Percentiles rank a stretch among this genome's conserved stretches.
Evolutionary conservation across 768 basidiomycete species (phyloP).

Genomic region (Fomitopsis pulvina): DNA sequence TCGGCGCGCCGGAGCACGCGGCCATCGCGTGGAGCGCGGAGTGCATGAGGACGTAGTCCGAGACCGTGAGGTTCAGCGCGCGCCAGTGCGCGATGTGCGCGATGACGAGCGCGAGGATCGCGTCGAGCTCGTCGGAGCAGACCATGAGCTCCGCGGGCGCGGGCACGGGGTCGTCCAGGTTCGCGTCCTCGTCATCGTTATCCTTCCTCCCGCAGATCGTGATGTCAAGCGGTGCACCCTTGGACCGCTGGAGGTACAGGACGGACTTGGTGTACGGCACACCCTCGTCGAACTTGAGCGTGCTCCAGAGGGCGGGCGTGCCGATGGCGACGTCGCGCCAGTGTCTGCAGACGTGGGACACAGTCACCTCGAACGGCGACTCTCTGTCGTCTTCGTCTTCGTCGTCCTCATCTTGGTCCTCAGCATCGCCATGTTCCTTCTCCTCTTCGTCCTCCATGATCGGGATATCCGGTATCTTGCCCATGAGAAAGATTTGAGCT

Average conservation of each 20-base stretch:
- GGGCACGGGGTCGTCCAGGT: slow-evolving; percentile 6
- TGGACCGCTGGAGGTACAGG: slow-evolving; percentile 46
- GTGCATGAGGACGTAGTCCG: slow-evolving; percentile 39
- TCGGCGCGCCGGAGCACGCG: slow-evolving; percentile 40
- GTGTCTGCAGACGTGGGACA: slow-evolving; percentile 55
- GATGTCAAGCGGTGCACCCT: slow-evolving; percentile 47
- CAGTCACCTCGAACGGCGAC: slow-evolving; percentile 41
- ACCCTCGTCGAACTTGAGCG: slow-evolving; percentile 30
- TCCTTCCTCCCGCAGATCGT: slow-evolving; percentile 28
- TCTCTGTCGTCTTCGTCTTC: slow-evolving; percentile 14
- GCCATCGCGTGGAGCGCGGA: slow-evolving; percentile 18
- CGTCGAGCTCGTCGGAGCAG: slow-evolving; percentile 4
- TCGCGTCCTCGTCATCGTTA: slow-evolving; percentile 17
- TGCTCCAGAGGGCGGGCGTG: slow-evolving; percentile 51
- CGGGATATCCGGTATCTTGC: neutral
- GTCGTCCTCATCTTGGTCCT: slow-evolving; percentile 15
- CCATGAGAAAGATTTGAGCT: slow-evolving; percentile 30
- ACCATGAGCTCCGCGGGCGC: slow-evolving; percentile 10
- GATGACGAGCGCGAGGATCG: slow-evolving; percentile 31
- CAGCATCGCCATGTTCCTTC: slow-evolving; percentile 30
- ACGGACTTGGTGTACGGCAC: slow-evolving; percentile 38
- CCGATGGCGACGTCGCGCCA: slow-evolving; percentile 50
- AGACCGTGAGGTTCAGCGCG: slow-evolving; percentile 38
- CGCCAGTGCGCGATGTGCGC: slow-evolving; percentile 53
- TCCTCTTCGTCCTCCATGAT: slow-evolving; percentile 18